Percentiles rank a stretch among this genome's conserved stretches.
Conservation (phyloP, 495 filamentous ascomycete species). For the Astrothelium macrocarpum region DNA sequence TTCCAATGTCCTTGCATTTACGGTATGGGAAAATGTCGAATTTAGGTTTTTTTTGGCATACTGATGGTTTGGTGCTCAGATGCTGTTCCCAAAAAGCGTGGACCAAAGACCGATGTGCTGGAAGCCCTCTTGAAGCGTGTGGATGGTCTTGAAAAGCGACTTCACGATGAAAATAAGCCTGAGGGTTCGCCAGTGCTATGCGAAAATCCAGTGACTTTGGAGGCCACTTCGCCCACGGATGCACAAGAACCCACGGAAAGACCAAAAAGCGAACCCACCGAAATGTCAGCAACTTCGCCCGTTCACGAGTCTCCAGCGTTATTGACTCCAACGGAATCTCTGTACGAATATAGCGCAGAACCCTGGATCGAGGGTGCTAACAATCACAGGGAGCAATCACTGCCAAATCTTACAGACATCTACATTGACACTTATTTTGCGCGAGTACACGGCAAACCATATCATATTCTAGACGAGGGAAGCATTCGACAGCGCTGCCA, state of each 20-base stretch:
- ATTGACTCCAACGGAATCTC: not conserved
- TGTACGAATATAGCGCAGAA: not conserved
- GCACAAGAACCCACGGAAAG: not conserved
- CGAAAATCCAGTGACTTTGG: not conserved
- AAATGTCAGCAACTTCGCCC: not conserved
- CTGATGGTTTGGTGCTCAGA: conserved; percentile 38
- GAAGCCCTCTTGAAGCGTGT: conserved; percentile 76
- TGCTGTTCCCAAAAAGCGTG: conserved; percentile 78
- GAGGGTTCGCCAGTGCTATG: not conserved
- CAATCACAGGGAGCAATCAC: not conserved
- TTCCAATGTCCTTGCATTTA: conserved; percentile 85
- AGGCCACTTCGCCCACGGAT: not conserved
- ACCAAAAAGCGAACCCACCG: not conserved
- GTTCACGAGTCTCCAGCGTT: not conserved
- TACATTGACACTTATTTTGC: conserved; percentile 62
- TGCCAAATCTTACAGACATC: conserved; percentile 2
- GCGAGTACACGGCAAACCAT: conserved; percentile 68
- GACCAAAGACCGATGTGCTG: conserved; percentile 79
- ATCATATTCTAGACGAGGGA: conserved; percentile 65
- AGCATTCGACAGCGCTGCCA: conserved; percentile 57
- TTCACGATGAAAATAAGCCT: conserved; percentile 55
- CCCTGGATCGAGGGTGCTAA: not conserved
- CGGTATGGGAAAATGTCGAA: conserved; percentile 42
- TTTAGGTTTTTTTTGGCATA: not conserved
- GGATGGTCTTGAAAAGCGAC: conserved; percentile 67